These are phyloP conservation scores for Saturnispora saitoi DNA, from an alignment of 805 yeast genomes.

Conservation along the genomic window DNA sequence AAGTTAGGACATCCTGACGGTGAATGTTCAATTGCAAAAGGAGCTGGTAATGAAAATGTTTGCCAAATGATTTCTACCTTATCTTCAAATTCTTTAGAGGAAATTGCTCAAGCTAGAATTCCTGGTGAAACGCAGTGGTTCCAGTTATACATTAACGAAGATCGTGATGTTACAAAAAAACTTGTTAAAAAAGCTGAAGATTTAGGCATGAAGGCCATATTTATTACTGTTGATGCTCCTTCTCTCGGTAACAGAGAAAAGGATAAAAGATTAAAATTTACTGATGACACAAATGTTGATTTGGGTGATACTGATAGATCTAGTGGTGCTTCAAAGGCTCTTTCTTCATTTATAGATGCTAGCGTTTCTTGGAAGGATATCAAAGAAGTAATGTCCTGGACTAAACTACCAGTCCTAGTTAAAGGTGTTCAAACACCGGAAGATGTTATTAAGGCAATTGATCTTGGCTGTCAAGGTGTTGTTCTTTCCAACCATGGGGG, in stretches of 20 bases:
- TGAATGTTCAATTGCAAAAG: constrained; percentile 75
- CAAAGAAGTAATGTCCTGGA: constrained; percentile 42
- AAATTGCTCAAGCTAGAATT: constrained; percentile 61
- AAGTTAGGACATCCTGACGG: constrained; percentile 91
- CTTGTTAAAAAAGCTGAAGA: constrained; percentile 64
- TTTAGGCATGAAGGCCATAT: constrained; percentile 72
- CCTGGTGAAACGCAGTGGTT: constrained; percentile 77
- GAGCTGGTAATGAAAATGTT: constrained; percentile 62
- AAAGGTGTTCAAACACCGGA: constrained; percentile 84
- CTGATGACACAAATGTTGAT: constrained; percentile 38
- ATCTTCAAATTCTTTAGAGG: constrained; percentile 84
- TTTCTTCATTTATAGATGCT: constrained; percentile 78
- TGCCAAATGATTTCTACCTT: constrained; percentile 91
- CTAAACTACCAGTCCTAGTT: constrained; percentile 58
- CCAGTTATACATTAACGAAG: constrained; percentile 77
- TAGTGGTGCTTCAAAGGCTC: constrained; percentile 81
- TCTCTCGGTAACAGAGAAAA: constrained; percentile 86
- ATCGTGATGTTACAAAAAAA: constrained; percentile 52
- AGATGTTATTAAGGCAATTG: constrained; percentile 67
- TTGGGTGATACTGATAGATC: constrained; percentile 47
- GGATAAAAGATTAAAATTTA: constrained; percentile 25
- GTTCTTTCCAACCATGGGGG: constrained; percentile 88
- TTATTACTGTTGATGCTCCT: constrained; percentile 91
- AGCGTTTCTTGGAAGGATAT: constrained; percentile 59
- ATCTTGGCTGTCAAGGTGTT: constrained; percentile 67